Evolutionary conservation across 2,329 filamentous ascomycete species (phyloP), one percentile per base, ranked within the genome.

Genomic region (Cladosporium sp.): DNA sequence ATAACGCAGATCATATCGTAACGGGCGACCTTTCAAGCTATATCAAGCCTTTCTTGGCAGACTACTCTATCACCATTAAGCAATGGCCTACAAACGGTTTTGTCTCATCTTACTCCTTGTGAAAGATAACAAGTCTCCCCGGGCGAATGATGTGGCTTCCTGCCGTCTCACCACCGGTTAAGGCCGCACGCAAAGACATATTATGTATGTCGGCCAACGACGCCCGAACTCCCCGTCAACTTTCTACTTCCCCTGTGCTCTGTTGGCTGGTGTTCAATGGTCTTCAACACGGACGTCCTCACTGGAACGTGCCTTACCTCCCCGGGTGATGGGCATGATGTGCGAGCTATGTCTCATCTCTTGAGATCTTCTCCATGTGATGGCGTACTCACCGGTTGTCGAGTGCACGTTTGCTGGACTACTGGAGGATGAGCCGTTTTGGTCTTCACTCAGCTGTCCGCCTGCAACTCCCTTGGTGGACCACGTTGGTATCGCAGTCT

Each of bases 31-130:
- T n/a, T 11, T 23, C 40, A 63, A 63, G 61, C 61, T 46, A 56
- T 50, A 63, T 50, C 61, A 63, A 63, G 61, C 33, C 50, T 63
- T 56, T 21, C 35, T 63, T 63, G 49, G 61, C 35, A 56, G 23
- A 21, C 18, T 52, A 56, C 61, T 40, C 44, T 63, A 63, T 56
- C n/a, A 29, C 12, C 50, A 55, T 56, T 50, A 63, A 63, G 61
- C 61, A 56, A 23, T 29, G 35, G 11, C 26, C 33, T 46, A n/a
- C 5, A 35, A n/a, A 49, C 23, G 31, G 21, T 16, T 31, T 29
- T 55, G 61, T 63, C 61, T 63, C 61, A 56, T 29, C 31, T 23
- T 21, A 12, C 28, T 33, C 52, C 52, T 6, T 33, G 10, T 11
- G 8, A 31, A 29, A 55, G 52, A 55, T 55, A 55, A 33, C 29